A percentile compares a stretch with the other conserved stretches of the same genome.
phyloP scores from a whole-genome alignment of 257 asterid species.

The Scutellaria galericulata region DNA sequence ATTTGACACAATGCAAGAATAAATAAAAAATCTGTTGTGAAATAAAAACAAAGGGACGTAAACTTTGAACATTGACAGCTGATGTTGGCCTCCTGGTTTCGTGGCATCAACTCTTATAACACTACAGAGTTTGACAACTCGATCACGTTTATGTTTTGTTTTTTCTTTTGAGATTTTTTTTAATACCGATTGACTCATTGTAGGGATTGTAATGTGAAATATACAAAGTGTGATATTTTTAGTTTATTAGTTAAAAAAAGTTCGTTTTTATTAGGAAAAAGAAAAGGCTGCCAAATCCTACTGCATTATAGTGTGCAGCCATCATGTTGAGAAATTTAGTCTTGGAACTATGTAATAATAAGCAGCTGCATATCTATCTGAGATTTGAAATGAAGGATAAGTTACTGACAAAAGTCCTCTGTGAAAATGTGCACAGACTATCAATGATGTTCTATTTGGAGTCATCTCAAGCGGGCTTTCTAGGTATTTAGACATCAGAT shows the following conservation, averaged over 20 bases:
- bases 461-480: slow-evolving; percentile 74
- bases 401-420: background rate
- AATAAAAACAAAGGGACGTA: too few relatives aligned
- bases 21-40: too few relatives aligned
- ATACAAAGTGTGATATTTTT: too few relatives aligned
- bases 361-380: background rate
- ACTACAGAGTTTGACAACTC: background rate
- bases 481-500: slow-evolving; percentile 55
- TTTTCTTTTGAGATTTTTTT: too few relatives aligned
- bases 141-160: background rate
- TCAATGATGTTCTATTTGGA: slow-evolving; percentile 87
- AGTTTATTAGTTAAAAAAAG: too few relatives aligned
- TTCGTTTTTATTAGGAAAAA: too few relatives aligned
- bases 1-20: too few relatives aligned
- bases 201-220: too few relatives aligned
- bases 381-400: background rate
- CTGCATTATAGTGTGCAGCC: background rate
- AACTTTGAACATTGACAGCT: background rate
- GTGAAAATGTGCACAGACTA: slow-evolving; percentile 62
- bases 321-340: background rate
- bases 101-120: background rate
- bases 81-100: background rate
- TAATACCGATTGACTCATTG: too few relatives aligned
- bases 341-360: background rate
- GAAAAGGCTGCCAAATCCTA: too few relatives aligned